Evolutionary conservation across 106 monocot species (phyloP), one percentile per base, ranked within the genome.

Genomic region (Dendrobium nobile): DNA sequence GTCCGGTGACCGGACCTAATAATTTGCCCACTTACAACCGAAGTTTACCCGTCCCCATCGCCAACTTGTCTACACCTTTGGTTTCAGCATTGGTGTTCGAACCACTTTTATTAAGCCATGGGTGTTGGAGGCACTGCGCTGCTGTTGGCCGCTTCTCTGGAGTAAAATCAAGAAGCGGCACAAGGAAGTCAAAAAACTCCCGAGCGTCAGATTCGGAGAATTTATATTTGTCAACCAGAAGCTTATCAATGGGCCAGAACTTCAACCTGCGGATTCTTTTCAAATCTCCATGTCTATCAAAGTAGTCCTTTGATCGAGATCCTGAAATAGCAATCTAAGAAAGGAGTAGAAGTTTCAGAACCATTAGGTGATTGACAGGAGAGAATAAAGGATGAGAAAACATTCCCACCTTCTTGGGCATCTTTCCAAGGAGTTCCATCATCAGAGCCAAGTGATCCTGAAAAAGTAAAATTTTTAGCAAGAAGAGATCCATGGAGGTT

Each of bases 381-480:
- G 44, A 75, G 74, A 16, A 4, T 43, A 75, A 75, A 19, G 20
- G 20, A 75, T 42, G 4, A 43, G 6, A 43, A 75, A 16, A 75
- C n/a, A 7, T 37, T 47, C 47, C 61, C 42, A 97, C 96, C 91
- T 97, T 92, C 54, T 83, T 82, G 20, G 94, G 92, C 80, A 97
- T 90, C 80, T 94, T 97, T 74, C 97, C 94, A 51, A 97, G 94
- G 19, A 92, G 88, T 89, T 97, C 97, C 94, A 94, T 97, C 92
- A 94, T 97, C 73, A 85, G 77, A 85, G 94, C 97, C 85, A 97
- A 86, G 78, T 97, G 94, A 91, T 97, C 94, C 97, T 97, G 88
- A 67, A 87, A 55, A 90, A 19, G 19, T 73, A 28, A 9, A 45
- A 45, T 45, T 6, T 6, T 45, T 37, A 37, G 37, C 37, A 37